phyloP scores from a whole-genome alignment of 1,284 basidiomycete species.

The Rhodotorula sp. region DNA sequence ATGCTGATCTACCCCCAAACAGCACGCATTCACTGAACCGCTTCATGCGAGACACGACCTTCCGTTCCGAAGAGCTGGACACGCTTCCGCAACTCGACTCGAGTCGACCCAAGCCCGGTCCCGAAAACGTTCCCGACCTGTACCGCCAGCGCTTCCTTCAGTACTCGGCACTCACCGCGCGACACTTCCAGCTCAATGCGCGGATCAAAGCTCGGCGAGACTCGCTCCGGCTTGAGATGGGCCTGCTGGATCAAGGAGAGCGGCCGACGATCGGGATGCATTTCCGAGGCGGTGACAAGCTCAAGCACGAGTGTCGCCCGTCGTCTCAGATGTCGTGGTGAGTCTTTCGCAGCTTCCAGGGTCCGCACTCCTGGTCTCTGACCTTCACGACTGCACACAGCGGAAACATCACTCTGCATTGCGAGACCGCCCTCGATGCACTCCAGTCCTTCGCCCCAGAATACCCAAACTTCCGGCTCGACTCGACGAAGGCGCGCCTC shows the following conservation, averaged over 20 bases:
- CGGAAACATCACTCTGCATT: slow-evolving; percentile 29
- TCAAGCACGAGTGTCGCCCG: slow-evolving; percentile 11
- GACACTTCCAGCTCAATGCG: slow-evolving; percentile 14
- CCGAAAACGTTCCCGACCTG: slow-evolving; percentile 10
- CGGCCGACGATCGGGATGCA: slow-evolving; percentile 17
- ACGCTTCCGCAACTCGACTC: slow-evolving; percentile 18
- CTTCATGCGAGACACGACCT: slow-evolving; percentile 3
- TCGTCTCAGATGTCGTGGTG: slow-evolving; percentile 30
- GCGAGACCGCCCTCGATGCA: slow-evolving; percentile 19
- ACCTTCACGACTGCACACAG: neutral
- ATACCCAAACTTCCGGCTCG: slow-evolving; percentile 1
- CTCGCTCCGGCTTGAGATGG: neutral
- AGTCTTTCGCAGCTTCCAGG: neutral
- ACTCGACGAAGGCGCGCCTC: slow-evolving; percentile 14
- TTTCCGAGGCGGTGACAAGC: slow-evolving; percentile 29
- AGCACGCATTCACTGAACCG: slow-evolving; percentile 12
- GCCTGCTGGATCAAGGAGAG: neutral
- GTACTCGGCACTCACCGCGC: slow-evolving; percentile 9
- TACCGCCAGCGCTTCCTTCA: slow-evolving; percentile 6
- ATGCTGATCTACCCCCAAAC: neutral
- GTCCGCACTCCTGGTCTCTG: neutral
- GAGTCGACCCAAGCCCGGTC: neutral
- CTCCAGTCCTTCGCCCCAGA: neutral
- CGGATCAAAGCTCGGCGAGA: neutral
- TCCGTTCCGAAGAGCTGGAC: slow-evolving; percentile 5